Evolutionary conservation across 768 basidiomycete genomes (phyloP), one percentile per base, ranked within the genome.

Genomic region (Pulveroboletus sp.): DNA sequence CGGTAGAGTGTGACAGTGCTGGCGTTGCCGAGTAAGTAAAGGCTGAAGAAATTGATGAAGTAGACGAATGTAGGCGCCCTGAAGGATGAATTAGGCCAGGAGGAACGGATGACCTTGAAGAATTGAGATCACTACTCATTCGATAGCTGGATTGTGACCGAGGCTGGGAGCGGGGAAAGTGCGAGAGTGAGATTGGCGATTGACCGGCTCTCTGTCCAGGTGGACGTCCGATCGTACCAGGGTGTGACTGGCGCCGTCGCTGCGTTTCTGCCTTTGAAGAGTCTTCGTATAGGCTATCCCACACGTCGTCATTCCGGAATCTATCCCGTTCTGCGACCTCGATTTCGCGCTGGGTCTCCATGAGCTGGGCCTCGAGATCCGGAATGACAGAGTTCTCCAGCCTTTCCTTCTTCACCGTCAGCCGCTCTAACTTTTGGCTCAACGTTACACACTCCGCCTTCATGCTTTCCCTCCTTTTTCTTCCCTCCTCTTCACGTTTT

Each of bases 311-410:
- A 14, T 51, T 47, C 55, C 56, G 64, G 26, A 53, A 27, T 37
- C 40, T 51, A 42, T 51, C 73, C 67, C 45, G 71, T 54, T 50
- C 71, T 47, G 45, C 39, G 37, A 48, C 18, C 60, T 83, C 81
- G 18, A 87, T 77, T 65, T 90, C 83, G 24, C 70, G 70, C 56
- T 79, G 76, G 43, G 87, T 68, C 38, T 77, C 77, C 51, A 71
- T 71, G 38, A 91, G 71, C 63, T 83, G 80, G 43, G 78, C 76
- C 66, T 89, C 87, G 37, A 92, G 73, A 52, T 86, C 86, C 1
- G 76, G 76, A 15, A 92, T 72, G 12, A 76, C 69, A 28, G 68
- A 69, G 5, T 59, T 69, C 60, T 87, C 85, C 45, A 89, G 65
- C 62, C 78, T 86, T 45, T 89, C 88, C 60, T 75, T 76, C 71